Evolutionary conservation across 148 eudicot genomes (phyloP).

Genomic region (Rhododendron ovatum): DNA sequence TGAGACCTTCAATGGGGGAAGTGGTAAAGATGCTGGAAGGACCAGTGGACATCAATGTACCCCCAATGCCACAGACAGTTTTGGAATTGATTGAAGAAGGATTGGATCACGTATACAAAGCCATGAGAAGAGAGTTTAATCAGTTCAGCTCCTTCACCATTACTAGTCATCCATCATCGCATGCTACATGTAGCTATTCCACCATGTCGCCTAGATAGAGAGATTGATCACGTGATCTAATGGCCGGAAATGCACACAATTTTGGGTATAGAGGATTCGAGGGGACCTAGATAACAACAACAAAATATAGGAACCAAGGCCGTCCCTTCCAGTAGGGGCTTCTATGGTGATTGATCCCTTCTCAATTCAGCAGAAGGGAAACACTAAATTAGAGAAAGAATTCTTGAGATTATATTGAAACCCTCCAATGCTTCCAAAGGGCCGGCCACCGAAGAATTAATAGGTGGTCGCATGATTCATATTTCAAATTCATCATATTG

Average conservation of each 20-base stretch:
- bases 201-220: conserved; percentile 79
- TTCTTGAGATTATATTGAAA: neutral
- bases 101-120: conserved; percentile 72
- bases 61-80: conserved; percentile 88
- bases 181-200: conserved; percentile 87
- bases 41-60: conserved; percentile 56
- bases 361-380: neutral
- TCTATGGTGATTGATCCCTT: neutral
- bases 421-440: neutral
- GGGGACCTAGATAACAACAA: conserved; percentile 24
- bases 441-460: neutral
- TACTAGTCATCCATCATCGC: conserved; percentile 58
- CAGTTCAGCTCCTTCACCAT: conserved; percentile 64
- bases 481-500: neutral
- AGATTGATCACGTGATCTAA: neutral
- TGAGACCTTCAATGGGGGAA: conserved; percentile 94
- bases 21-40: conserved; percentile 92
- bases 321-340: neutral
- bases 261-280: neutral
- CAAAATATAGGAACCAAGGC: neutral
- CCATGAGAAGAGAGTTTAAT: conserved; percentile 79
- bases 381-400: neutral
- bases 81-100: conserved; percentile 91
- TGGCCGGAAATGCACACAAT: neutral
- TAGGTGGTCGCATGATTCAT: neutral